phyloP scores from a whole-genome alignment of 495 filamentous ascomycete species.

The Ramalina peruviana region DNA sequence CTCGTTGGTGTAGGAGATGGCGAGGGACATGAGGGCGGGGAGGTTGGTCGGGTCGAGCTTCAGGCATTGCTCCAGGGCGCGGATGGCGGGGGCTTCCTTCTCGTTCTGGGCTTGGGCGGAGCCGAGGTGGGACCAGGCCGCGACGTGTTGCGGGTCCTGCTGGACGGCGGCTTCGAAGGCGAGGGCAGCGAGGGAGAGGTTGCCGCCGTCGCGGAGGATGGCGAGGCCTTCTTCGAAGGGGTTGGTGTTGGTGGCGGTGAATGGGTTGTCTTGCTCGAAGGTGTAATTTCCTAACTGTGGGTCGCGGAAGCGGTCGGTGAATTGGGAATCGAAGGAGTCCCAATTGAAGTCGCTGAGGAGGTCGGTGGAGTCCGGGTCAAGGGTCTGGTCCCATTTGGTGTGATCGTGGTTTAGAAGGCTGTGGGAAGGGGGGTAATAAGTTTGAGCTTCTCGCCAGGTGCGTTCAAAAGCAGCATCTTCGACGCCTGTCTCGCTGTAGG shows the following conservation, averaged over 20 bases:
- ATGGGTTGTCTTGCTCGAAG: slow-evolving; percentile 88
- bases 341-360: slow-evolving; percentile 33
- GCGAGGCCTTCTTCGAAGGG: slow-evolving; percentile 83
- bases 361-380: not conserved
- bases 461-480: slow-evolving; percentile 62
- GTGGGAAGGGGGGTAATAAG: slow-evolving; percentile 63
- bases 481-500: slow-evolving; percentile 24
- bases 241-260: slow-evolving; percentile 49
- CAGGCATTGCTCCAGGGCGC: slow-evolving; percentile 85
- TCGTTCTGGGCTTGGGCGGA: slow-evolving; percentile 93
- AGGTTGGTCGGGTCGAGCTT: slow-evolving; percentile 78
- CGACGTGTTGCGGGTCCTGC: slow-evolving; percentile 71
- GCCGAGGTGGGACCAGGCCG: slow-evolving; percentile 87
- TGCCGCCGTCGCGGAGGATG: slow-evolving; percentile 84
- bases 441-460: slow-evolving; percentile 75
- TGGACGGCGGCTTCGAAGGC: slow-evolving; percentile 97
- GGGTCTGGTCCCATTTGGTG: slow-evolving; percentile 36
- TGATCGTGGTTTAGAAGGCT: slow-evolving; percentile 54
- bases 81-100: slow-evolving; percentile 94
- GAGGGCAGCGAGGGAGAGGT: slow-evolving; percentile 81
- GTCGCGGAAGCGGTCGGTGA: slow-evolving; percentile 34
- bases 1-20: slow-evolving; percentile 98
- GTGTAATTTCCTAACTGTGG: slow-evolving; percentile 77
- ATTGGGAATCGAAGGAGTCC: slow-evolving; percentile 53
- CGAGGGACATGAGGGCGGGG: slow-evolving; percentile 82